phyloP scores from a whole-genome alignment of 371 early-diverging fungal species.

The Haplosporangium sp. region DNA sequence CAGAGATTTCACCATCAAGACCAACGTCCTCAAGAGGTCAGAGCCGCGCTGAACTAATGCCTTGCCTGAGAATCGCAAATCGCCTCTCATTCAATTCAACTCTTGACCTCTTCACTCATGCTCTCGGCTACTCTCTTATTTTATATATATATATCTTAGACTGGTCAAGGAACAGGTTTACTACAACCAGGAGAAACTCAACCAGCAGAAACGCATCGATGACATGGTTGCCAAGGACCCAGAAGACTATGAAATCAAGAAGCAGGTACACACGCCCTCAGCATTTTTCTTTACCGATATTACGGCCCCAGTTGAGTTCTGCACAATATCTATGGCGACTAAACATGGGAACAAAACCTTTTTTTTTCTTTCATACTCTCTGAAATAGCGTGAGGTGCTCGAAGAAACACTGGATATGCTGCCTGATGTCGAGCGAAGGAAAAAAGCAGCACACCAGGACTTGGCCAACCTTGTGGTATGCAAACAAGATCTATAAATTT shows the following conservation, averaged over 20 bases:
- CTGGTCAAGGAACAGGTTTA: conserved; percentile 33
- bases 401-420: conserved; percentile 53
- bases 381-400: conserved; percentile 43
- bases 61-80: no score
- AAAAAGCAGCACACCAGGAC: conserved; percentile 36
- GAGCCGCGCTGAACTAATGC: no score
- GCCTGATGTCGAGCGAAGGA: conserved; percentile 51
- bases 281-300: background rate
- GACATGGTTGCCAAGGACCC: conserved; percentile 44
- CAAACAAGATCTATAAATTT: background rate
- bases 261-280: conserved; percentile 30
- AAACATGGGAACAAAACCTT: background rate
- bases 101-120: background rate
- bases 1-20: conserved; percentile 50
- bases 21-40: conserved; percentile 52
- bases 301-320: no score
- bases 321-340: no score
- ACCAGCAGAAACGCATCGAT: conserved; percentile 34
- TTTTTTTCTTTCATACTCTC: background rate
- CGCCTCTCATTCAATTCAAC: background rate
- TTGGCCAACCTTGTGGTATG: conserved; percentile 43
- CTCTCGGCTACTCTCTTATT: background rate
- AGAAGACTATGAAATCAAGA: conserved; percentile 51
- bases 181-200: conserved; percentile 30
- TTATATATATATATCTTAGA: conserved; percentile 8